phyloP scores from a whole-genome alignment of 2,329 filamentous ascomycete genomes.

The Fusarium irregulare region DNA sequence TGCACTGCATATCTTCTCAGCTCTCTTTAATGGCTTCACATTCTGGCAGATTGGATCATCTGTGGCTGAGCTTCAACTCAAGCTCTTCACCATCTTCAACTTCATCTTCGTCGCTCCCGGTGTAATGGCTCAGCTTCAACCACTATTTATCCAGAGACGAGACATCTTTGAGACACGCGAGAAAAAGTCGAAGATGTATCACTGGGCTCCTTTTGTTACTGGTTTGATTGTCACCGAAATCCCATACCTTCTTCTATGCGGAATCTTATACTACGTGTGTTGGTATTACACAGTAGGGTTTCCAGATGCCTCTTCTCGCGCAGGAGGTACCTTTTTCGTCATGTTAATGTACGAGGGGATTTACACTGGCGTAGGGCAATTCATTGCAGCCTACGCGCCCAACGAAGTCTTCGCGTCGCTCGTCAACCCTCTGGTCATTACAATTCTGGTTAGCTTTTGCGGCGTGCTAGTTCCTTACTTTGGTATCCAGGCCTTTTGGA shows the following conservation, averaged over 20 bases:
- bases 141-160: conserved; percentile 59
- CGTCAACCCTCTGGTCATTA: conserved; percentile 66
- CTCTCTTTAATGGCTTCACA: conserved; percentile 70
- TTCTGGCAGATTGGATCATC: conserved; percentile 69
- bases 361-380: conserved; percentile 61
- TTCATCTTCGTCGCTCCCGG: conserved; percentile 72
- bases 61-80: conserved; percentile 63
- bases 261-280: conserved; percentile 58
- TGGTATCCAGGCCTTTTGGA: conserved; percentile 74
- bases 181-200: conserved; percentile 65
- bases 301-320: conserved; percentile 55
- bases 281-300: conserved; percentile 71
- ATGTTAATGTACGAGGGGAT: conserved; percentile 53
- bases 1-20: conserved; percentile 63
- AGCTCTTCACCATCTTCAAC: conserved; percentile 70
- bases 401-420: conserved; percentile 70
- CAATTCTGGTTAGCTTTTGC: conserved; percentile 73
- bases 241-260: conserved; percentile 18
- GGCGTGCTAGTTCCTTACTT: conserved; percentile 77
- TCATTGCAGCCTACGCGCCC: conserved; percentile 71
- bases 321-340: conserved; percentile 65
- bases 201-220: too few relatives aligned
- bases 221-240: rapidly evolving
- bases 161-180: conserved; percentile 63
- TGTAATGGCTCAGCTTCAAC: conserved; percentile 62